These are phyloP conservation scores for Boletus sensibilis DNA, from an alignment of 768 basidiomycete genomes.

Conservation along the genomic window DNA sequence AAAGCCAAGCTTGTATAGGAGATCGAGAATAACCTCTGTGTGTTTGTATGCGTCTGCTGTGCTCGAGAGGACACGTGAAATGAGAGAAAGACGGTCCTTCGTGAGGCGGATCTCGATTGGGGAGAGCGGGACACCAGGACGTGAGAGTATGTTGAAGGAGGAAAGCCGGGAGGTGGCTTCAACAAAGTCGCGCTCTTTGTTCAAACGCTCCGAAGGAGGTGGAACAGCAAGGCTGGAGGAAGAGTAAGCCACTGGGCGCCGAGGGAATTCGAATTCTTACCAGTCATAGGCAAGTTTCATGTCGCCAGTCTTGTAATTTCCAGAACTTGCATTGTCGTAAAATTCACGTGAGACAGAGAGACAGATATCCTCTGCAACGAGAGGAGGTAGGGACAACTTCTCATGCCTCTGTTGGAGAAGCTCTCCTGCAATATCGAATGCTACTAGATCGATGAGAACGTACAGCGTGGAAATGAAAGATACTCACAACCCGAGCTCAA, in stretches of 20 bases:
- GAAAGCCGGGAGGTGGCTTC: conserved; percentile 94
- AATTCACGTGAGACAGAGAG: conserved; percentile 81
- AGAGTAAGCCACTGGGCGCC: conserved; percentile 3
- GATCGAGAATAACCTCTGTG: conserved; percentile 86
- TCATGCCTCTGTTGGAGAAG: conserved; percentile 50
- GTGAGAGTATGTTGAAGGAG: conserved; percentile 84
- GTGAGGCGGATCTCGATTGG: conserved; percentile 93
- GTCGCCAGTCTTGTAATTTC: conserved; percentile 89
- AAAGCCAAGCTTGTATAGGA: conserved; percentile 86
- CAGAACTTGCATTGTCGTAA: conserved; percentile 91
- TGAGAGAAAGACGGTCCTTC: conserved; percentile 83
- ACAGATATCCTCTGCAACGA: conserved; percentile 72
- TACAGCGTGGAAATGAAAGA: not conserved
- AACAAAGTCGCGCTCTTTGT: conserved; percentile 85
- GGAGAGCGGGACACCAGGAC: conserved; percentile 73
- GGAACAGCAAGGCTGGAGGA: conserved; percentile 72
- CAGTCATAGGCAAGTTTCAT: conserved; percentile 98
- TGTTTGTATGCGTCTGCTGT: conserved; percentile 90
- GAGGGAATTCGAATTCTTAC: conserved; percentile 39
- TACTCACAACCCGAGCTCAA: conserved; percentile 85
- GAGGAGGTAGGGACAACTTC: conserved; percentile 48
- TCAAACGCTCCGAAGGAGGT: conserved; percentile 55
- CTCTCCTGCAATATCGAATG: conserved; percentile 63
- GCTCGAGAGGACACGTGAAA: conserved; percentile 81
- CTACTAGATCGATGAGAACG: conserved; percentile 36